Conservation (phyloP, 345 rosid genomes). For the Brassica cretica region DNA sequence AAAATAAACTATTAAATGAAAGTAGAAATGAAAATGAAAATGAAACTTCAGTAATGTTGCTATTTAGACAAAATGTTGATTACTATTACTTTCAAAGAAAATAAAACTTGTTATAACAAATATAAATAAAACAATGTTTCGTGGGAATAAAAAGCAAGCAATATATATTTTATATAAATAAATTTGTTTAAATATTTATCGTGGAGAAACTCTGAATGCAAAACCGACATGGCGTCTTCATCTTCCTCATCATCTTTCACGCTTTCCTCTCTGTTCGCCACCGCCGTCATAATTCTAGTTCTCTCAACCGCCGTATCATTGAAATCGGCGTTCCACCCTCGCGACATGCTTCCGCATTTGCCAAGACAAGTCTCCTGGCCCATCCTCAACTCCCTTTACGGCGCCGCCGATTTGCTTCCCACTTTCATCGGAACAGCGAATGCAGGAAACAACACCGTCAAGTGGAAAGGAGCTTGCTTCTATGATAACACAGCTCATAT, state of each 20-base stretch:
- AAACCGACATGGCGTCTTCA: slow-evolving; percentile 33
- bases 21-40: neutral
- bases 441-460: slow-evolving; percentile 38
- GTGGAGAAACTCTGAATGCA: slow-evolving; percentile 14
- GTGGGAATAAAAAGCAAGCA: neutral
- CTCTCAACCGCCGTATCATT: slow-evolving; percentile 31
- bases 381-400: slow-evolving; percentile 59
- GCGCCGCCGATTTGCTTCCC: slow-evolving; percentile 79
- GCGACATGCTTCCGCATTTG: slow-evolving; percentile 70
- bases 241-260: slow-evolving; percentile 24
- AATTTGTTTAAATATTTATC: neutral
- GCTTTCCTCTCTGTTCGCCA: slow-evolving; percentile 25
- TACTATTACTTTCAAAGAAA: neutral
- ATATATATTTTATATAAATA: neutral
- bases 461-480: slow-evolving; percentile 98
- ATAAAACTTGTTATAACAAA: neutral
- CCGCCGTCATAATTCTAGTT: slow-evolving; percentile 11
- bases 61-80: neutral
- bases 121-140: neutral
- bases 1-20: neutral
- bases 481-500: slow-evolving; percentile 66
- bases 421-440: slow-evolving; percentile 75
- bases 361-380: slow-evolving; percentile 86
- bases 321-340: slow-evolving; percentile 60
- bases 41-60: neutral